Evolutionary conservation across 805 yeast species (phyloP).

Genomic region (Candida ovalis): DNA sequence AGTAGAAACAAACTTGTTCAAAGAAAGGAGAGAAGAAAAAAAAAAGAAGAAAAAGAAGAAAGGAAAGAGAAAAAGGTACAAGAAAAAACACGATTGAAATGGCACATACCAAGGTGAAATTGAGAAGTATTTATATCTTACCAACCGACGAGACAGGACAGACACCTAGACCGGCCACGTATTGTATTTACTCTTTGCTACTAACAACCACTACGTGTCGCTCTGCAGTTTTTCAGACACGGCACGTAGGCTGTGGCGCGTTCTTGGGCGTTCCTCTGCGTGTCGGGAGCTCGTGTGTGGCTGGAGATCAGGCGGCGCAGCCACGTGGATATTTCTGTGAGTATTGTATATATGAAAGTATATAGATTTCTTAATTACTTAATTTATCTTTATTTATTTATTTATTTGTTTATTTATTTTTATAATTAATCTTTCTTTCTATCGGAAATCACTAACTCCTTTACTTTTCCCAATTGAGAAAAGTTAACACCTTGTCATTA

Average conservation of each 20-base stretch:
- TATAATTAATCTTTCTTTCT: background rate
- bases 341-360: too few relatives aligned
- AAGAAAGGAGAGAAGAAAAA: slow-evolving; percentile 8
- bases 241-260: background rate
- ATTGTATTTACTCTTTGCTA: background rate
- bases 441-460: too few relatives aligned
- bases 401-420: too few relatives aligned
- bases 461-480: slow-evolving; percentile 22
- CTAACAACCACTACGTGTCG: background rate
- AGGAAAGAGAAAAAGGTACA: background rate
- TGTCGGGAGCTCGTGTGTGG: too few relatives aligned
- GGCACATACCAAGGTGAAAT: background rate
- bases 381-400: slow-evolving; percentile 5
- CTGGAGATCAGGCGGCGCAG: too few relatives aligned
- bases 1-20: slow-evolving; percentile 7
- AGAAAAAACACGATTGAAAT: background rate
- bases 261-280: too few relatives aligned
- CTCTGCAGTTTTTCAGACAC: too few relatives aligned
- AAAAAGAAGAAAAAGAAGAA: slow-evolving; percentile 1
- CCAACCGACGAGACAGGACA: background rate
- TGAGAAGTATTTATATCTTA: background rate
- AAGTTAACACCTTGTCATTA: slow-evolving; percentile 40
- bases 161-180: background rate
- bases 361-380: too few relatives aligned
- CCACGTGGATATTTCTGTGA: too few relatives aligned